These are phyloP conservation scores for Oryza nivara DNA, from an alignment of 176 grass and related monocot genomes.

Conservation along the genomic window DNA sequence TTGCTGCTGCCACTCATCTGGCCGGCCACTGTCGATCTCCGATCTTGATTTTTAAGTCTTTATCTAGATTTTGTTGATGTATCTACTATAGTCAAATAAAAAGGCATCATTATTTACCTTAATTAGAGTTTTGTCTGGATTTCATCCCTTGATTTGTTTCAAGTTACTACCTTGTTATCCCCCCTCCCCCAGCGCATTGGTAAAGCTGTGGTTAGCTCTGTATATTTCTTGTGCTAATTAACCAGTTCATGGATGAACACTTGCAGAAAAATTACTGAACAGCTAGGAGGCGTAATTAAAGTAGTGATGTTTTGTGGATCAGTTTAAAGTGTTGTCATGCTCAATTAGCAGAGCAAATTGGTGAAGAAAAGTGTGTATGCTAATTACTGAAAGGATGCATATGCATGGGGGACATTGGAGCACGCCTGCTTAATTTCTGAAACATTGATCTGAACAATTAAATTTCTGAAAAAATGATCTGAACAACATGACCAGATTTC, in stretches of 20 bases:
- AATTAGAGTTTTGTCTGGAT: slow-evolving; percentile 12
- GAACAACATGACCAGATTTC: background rate
- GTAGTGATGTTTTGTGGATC: background rate
- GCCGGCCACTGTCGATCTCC: background rate
- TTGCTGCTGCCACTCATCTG: background rate
- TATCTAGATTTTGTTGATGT: background rate
- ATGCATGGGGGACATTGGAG: background rate
- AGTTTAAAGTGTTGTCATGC: background rate
- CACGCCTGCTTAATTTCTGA: background rate
- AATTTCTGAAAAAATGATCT: too few species aligned
- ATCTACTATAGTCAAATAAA: slow-evolving; percentile 15
- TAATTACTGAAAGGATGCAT: background rate
- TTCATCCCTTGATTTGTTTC: background rate
- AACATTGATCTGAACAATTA: background rate
- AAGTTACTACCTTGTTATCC: background rate
- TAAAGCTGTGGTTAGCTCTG: background rate
- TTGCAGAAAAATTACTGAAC: background rate
- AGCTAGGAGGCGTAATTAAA: background rate
- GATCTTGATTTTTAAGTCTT: background rate
- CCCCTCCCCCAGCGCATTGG: background rate
- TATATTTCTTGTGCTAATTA: slow-evolving; percentile 7
- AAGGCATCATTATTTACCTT: background rate
- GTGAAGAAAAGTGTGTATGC: background rate
- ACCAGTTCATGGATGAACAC: background rate
- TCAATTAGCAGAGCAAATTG: background rate